Conservation (phyloP, 768 basidiomycete species). For the Leccinellum luteum region DNA sequence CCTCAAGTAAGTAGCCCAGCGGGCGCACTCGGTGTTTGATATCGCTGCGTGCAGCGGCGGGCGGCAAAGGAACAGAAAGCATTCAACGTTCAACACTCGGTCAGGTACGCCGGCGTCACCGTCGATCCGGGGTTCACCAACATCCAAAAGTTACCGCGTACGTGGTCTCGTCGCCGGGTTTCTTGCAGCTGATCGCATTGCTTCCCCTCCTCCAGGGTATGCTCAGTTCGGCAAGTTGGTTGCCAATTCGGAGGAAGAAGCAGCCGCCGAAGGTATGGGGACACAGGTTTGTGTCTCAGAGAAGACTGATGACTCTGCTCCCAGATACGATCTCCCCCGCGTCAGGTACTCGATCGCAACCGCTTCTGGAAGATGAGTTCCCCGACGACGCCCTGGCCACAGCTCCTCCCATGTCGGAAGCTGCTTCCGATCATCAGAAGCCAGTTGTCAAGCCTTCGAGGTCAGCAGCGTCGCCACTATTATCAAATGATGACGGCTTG, state of each 20-base stretch:
- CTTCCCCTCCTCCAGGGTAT: conserved; percentile 48
- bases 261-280: conserved; percentile 20
- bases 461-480: conserved; percentile 35
- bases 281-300: not conserved
- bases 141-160: conserved; percentile 75
- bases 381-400: conserved; percentile 56
- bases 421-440: conserved; percentile 1
- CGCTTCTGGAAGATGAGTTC: conserved; percentile 34
- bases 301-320: not conserved
- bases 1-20: conserved; percentile 53
- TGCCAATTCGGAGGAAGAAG: conserved; percentile 23
- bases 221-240: conserved; percentile 63
- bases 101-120: conserved; percentile 69
- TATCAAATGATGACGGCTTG: not conserved
- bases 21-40: conserved; percentile 1
- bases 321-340: conserved; percentile 13
- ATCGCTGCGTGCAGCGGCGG: not conserved
- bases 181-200: not conserved
- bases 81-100: conserved; percentile 24
- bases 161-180: conserved; percentile 5
- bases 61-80: not conserved
- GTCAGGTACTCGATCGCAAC: conserved; percentile 3
- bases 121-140: conserved; percentile 75
- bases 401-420: conserved; percentile 56
- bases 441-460: conserved; percentile 46